These are phyloP conservation scores for Neofusicoccum sp. DNA, from an alignment of 2,329 filamentous ascomycete species.

Conservation along the genomic window DNA sequence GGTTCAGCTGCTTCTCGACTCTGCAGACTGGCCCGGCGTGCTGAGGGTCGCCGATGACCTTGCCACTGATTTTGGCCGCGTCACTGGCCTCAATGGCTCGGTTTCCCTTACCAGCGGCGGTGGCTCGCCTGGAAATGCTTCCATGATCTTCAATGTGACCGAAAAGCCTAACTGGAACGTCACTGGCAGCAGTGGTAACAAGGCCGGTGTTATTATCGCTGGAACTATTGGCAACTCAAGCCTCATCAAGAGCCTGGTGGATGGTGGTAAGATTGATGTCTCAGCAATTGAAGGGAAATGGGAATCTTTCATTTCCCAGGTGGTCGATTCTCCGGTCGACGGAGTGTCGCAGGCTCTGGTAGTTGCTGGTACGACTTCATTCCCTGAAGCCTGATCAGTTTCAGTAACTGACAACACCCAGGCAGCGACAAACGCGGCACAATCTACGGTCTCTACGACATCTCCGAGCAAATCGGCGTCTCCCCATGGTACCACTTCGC, in stretches of 20 bases:
- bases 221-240: slow-evolving; percentile 66
- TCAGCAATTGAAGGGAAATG: slow-evolving; percentile 60
- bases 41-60: slow-evolving; percentile 67
- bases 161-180: slow-evolving; percentile 36
- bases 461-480: slow-evolving; percentile 72
- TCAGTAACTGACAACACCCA: slow-evolving; percentile 7
- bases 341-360: slow-evolving; percentile 61
- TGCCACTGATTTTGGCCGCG: slow-evolving; percentile 66
- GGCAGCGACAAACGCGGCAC: slow-evolving; percentile 64
- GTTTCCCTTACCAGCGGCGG: slow-evolving; percentile 51
- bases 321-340: slow-evolving; percentile 58
- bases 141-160: slow-evolving; percentile 43
- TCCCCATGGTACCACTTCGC: slow-evolving; percentile 70
- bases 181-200: slow-evolving; percentile 14
- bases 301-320: slow-evolving; percentile 64
- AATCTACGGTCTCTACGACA: slow-evolving; percentile 69
- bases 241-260: slow-evolving; percentile 59
- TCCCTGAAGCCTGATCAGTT: not conserved
- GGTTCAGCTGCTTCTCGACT: slow-evolving; percentile 35
- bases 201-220: slow-evolving; percentile 57
- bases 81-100: slow-evolving; percentile 64
- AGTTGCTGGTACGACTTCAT: slow-evolving; percentile 51
- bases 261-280: slow-evolving; percentile 57
- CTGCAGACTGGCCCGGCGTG: slow-evolving; percentile 64
- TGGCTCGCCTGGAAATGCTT: slow-evolving; percentile 40